phyloP scores from a whole-genome alignment of 1,284 basidiomycete genomes.

The Fomitopsis betulina region DNA sequence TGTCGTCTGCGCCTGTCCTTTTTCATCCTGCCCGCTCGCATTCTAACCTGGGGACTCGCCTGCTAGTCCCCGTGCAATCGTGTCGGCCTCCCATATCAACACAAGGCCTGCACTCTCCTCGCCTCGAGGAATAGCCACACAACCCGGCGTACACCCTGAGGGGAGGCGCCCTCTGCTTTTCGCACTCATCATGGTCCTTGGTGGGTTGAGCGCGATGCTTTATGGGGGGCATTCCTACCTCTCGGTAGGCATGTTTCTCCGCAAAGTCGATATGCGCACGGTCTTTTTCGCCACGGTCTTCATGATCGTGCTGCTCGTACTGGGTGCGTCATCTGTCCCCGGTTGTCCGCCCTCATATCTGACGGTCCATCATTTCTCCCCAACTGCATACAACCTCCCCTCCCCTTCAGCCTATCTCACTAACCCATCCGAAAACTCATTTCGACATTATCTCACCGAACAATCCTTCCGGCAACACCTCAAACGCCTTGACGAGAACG shows the following conservation, averaged over 20 bases:
- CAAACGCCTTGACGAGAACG: constrained; percentile 74
- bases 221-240: constrained; percentile 49
- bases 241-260: constrained; percentile 41
- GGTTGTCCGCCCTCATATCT: constrained; percentile 3
- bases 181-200: constrained; percentile 61
- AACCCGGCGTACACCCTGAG: constrained; percentile 21
- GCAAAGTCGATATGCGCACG: constrained; percentile 61
- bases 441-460: constrained; percentile 91
- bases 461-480: constrained; percentile 93
- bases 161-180: constrained; percentile 35
- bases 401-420: constrained; percentile 76
- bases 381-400: background rate
- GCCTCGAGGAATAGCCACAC: constrained; percentile 36
- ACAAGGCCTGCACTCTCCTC: constrained; percentile 23
- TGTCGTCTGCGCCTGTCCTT: background rate
- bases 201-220: constrained; percentile 53
- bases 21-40: background rate
- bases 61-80: constrained; percentile 35
- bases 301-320: constrained; percentile 60
- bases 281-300: constrained; percentile 64
- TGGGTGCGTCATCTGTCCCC: constrained; percentile 48
- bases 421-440: constrained; percentile 89
- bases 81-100: constrained; percentile 31
- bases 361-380: background rate
- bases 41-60: constrained; percentile 3